These are phyloP conservation scores for Plasmodium billcollinsi DNA, from an alignment of 169 alveolate species.

Conservation along the genomic window DNA sequence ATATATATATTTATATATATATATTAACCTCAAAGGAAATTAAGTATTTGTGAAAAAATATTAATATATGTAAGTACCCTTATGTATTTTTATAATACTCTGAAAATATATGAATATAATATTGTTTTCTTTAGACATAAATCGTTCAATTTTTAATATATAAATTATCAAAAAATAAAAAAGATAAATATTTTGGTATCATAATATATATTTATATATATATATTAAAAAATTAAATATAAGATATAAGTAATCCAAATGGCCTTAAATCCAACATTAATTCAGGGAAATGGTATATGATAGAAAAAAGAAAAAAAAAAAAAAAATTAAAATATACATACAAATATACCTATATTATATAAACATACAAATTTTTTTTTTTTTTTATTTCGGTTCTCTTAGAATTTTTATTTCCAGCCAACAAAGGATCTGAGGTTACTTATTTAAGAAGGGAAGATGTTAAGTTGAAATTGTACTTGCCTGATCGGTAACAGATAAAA, in stretches of 20 bases:
- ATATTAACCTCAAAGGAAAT: background rate
- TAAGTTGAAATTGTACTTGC: slow-evolving; percentile 68
- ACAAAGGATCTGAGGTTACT: slow-evolving; percentile 67
- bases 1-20: background rate
- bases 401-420: slow-evolving; percentile 62
- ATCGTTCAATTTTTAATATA: background rate
- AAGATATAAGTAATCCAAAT: background rate
- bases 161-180: background rate
- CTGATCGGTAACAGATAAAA: slow-evolving; percentile 36
- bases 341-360: too few relatives aligned
- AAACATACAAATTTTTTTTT: background rate
- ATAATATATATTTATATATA: too few relatives aligned
- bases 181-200: too few relatives aligned
- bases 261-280: slow-evolving; percentile 69
- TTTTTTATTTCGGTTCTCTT: slow-evolving; percentile 4
- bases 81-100: too few relatives aligned
- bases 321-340: background rate
- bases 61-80: background rate
- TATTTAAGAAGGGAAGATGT: slow-evolving; percentile 67
- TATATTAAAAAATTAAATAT: slow-evolving; percentile 1
- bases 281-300: slow-evolving; percentile 57
- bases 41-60: too few relatives aligned
- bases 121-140: background rate
- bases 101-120: background rate
- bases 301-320: background rate